phyloP scores from a whole-genome alignment of 768 basidiomycete genomes.

The Boletus rufocinnamomeus region DNA sequence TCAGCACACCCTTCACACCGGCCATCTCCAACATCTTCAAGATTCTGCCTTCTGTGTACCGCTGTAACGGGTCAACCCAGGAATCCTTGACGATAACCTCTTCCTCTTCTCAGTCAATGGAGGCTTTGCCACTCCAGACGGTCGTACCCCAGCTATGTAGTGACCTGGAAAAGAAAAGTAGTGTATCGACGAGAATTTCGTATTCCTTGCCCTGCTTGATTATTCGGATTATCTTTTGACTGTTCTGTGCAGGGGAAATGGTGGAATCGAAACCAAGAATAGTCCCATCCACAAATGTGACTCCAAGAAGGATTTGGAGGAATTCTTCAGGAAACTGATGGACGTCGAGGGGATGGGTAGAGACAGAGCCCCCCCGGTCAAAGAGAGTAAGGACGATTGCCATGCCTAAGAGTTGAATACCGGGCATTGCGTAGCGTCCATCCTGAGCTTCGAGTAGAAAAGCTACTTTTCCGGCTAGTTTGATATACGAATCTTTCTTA shows the following conservation, averaged over 20 bases:
- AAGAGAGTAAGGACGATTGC: conserved; percentile 1
- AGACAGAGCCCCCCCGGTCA: no score
- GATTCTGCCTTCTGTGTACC: no score
- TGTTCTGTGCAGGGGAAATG: background rate
- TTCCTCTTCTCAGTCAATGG: no score
- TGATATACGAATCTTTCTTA: background rate
- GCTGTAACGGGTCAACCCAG: no score
- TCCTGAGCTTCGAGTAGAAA: conserved; percentile 7
- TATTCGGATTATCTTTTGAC: no score
- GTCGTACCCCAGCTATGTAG: conserved; percentile 7
- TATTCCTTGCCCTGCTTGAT: no score
- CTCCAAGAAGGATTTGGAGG: background rate
- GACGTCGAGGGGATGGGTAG: background rate
- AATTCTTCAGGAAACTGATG: conserved; percentile 1
- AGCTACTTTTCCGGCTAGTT: conserved; percentile 1
- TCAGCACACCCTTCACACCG: no score
- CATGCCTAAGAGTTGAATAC: background rate
- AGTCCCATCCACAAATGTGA: background rate
- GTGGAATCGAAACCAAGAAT: background rate
- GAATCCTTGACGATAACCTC: no score
- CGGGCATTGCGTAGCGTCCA: background rate
- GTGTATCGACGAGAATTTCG: background rate
- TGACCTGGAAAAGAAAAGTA: no score
- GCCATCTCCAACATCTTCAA: no score
- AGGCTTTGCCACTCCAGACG: background rate